phyloP scores from a whole-genome alignment of 192 early-diverging fungal species.

The Dimargaris cristalligena region DNA sequence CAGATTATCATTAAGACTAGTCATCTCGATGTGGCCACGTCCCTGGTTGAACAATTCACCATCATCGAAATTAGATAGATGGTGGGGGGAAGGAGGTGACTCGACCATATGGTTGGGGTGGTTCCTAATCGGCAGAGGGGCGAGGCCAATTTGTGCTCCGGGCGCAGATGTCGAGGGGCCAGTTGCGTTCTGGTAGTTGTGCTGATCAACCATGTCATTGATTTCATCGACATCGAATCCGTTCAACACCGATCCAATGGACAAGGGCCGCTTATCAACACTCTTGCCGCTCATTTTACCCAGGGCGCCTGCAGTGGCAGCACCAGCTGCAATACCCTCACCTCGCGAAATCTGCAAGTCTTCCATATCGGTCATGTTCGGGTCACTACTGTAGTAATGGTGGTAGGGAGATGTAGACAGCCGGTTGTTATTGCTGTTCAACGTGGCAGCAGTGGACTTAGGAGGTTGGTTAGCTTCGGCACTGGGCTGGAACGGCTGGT shows the following conservation, averaged over 20 bases:
- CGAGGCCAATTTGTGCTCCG: neutral
- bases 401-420: conserved; percentile 5
- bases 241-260: conserved; percentile 4
- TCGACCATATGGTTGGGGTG: neutral
- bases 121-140: neutral
- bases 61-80: conserved; percentile 3
- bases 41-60: conserved; percentile 9
- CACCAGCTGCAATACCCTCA: conserved; percentile 12
- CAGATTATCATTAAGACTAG: neutral
- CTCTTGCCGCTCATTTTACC: neutral
- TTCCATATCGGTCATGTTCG: neutral
- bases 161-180: too few species aligned
- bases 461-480: neutral
- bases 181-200: too few species aligned
- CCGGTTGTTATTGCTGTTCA: conserved; percentile 6
- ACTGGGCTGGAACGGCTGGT: neutral
- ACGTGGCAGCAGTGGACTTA: conserved; percentile 4
- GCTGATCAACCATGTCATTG: too few species aligned
- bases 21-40: neutral
- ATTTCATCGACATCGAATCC: neutral
- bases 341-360: conserved; percentile 5
- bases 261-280: neutral
- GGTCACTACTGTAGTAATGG: neutral
- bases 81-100: neutral
- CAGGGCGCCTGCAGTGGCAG: conserved; percentile 10